Conservation (phyloP, 371 early-diverging fungal species). For the Apophysomyces trapeziformis region DNA sequence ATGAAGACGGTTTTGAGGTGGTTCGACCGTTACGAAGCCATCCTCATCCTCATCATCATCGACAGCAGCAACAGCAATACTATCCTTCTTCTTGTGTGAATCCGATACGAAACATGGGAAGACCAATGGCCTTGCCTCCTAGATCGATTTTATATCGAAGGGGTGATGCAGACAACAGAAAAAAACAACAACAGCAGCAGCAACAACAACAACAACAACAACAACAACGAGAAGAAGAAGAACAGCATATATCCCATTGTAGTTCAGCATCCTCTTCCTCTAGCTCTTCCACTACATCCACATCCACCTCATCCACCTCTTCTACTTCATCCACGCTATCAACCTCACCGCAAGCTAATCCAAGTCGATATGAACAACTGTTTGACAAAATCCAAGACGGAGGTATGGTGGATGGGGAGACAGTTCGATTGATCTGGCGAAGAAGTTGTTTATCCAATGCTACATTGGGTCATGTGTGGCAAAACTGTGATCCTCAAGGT, state of each 20-base stretch:
- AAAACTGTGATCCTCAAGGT: conserved; percentile 44
- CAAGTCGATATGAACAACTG: conserved; percentile 36
- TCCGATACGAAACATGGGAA: too few relatives aligned
- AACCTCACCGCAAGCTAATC: neutral
- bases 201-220: too few relatives aligned
- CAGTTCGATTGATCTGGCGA: conserved; percentile 40
- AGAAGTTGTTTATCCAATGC: conserved; percentile 40
- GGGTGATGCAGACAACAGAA: too few relatives aligned
- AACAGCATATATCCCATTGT: too few relatives aligned
- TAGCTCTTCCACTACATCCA: neutral
- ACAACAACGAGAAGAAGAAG: too few relatives aligned
- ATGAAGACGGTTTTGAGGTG: conserved; percentile 1
- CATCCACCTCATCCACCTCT: neutral
- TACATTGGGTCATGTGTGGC: conserved; percentile 43
- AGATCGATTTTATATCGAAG: too few relatives aligned
- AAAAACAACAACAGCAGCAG: too few relatives aligned
- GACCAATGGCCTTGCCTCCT: too few relatives aligned
- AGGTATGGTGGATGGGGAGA: conserved; percentile 44
- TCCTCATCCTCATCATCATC: neutral
- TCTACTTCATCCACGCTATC: neutral
- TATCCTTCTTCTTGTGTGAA: too few relatives aligned
- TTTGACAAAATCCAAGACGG: conserved; percentile 46
- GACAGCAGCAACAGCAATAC: neutral
- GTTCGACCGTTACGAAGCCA: neutral
- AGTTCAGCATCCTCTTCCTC: too few relatives aligned